Evolutionary conservation across 2,329 filamentous ascomycete genomes (phyloP).

Genomic region (Sordariomycetes sp.): DNA sequence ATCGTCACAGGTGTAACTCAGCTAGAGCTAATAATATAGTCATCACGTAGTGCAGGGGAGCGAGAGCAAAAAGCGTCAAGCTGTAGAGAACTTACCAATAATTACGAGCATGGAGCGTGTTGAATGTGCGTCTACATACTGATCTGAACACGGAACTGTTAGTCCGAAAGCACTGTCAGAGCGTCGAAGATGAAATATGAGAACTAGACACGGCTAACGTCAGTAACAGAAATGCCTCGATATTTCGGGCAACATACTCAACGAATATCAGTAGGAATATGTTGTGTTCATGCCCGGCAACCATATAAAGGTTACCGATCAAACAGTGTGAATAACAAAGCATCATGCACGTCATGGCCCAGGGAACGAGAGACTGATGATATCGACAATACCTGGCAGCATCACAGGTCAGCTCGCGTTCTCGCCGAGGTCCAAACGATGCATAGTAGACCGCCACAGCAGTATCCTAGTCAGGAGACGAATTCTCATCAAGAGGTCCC

Average conservation of each 20-base stretch:
- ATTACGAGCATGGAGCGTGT: background rate
- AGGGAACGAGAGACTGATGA: background rate
- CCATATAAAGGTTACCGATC: constrained; percentile 28
- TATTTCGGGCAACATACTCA: background rate
- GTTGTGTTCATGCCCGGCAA: constrained; percentile 39
- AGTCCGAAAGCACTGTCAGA: background rate
- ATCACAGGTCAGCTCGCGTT: background rate
- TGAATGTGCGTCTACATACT: background rate
- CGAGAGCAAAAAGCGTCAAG: background rate
- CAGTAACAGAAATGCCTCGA: background rate
- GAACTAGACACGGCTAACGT: background rate
- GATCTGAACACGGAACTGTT: background rate
- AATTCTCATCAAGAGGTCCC: constrained; percentile 54
- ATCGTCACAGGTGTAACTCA: constrained; percentile 43
- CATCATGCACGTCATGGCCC: constrained; percentile 17
- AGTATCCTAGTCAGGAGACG: constrained; percentile 46
- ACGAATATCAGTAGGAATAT: constrained; percentile 7
- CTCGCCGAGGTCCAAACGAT: background rate
- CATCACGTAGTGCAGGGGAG: constrained; percentile 34
- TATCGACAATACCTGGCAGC: background rate
- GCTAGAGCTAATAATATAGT: constrained; percentile 35
- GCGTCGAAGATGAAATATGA: background rate
- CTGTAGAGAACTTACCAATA: background rate
- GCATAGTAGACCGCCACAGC: background rate
- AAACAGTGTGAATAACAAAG: constrained; percentile 49